Evolutionary conservation across 139 green algal species (phyloP), one percentile per base, ranked within the genome.

Genomic region (Gonium pectorale): DNA sequence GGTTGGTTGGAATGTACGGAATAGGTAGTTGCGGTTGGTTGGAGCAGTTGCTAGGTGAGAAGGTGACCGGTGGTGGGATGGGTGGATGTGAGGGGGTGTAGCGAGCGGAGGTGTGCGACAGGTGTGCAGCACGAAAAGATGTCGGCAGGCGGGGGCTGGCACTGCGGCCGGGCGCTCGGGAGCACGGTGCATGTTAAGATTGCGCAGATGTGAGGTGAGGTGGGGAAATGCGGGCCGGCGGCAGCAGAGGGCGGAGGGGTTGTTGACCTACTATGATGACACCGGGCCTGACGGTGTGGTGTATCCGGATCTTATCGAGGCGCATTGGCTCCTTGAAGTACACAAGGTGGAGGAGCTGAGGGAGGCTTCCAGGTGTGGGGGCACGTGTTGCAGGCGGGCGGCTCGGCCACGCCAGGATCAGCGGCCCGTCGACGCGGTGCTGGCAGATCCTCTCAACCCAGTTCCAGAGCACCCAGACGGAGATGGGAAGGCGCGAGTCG

Each of bases 281-380:
- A 37, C 37, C 37, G 1, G 64, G 15, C 35, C 46, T 24, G 35
- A 17, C n/a, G 37, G 46, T 27, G 9, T 71, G 19, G 37, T 26
- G 64, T 21, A 71, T 71, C 35, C 37, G 37, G 35, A 71, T 49
- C 17, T 13, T 1, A 37, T 71, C 64, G 35, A 71, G 64, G 35
- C 46, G 64, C 64, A 71, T 37, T 2, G 64, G 64, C 35, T 71
- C 64, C 35, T 26, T 22, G 64, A 71, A 71, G 64, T 38, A 71
- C 35, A 71, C 24, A 71, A 3, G 11, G 64, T n/a, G 64, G n/a
- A 71, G 11, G 17, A 9, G 11, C 21, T 5, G 35, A 22, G 8
- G 11, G 26, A 29, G 15, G 64, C 35, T 37, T 29, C 64, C 64
- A 71, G 17, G 64, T 37, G 64, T 37, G 64, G 11, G 24, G 7